These are phyloP conservation scores for Wickerhamiella qilinensis DNA, from an alignment of 805 yeast species.

Conservation along the genomic window DNA sequence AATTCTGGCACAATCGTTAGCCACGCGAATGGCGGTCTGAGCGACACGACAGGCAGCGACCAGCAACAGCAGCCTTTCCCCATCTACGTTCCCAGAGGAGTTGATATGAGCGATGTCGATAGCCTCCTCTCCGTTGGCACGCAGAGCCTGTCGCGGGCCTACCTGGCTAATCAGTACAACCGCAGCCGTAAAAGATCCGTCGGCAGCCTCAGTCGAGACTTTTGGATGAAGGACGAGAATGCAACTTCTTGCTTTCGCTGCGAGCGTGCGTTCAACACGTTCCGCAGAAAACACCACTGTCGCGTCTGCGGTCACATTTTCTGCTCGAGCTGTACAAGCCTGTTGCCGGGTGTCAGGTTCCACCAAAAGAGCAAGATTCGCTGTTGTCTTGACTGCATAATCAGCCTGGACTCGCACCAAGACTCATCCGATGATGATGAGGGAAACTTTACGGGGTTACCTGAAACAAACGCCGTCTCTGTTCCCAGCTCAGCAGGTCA, in stretches of 20 bases:
- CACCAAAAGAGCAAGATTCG: conserved; percentile 34
- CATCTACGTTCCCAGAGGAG: not conserved
- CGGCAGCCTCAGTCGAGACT: conserved; percentile 43
- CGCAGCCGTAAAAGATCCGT: conserved; percentile 11
- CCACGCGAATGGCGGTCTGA: no score
- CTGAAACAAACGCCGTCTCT: not conserved
- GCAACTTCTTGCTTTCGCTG: conserved; percentile 80
- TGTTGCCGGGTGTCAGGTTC: conserved; percentile 51
- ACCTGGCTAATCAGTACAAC: conserved; percentile 14
- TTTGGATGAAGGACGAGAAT: conserved; percentile 93
- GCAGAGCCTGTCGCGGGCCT: conserved; percentile 13
- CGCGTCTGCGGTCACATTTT: conserved; percentile 92
- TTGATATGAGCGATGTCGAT: conserved; percentile 10
- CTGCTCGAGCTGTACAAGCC: conserved; percentile 65
- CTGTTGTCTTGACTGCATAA: conserved; percentile 15
- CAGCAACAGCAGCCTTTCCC: conserved; percentile 2
- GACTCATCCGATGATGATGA: conserved; percentile 28
- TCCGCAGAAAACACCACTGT: conserved; percentile 87
- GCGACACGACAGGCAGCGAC: no score
- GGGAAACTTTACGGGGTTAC: conserved; percentile 24
- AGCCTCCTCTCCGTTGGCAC: conserved; percentile 12
- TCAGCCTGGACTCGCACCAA: conserved; percentile 8
- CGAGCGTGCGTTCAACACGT: conserved; percentile 53
- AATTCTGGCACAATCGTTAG: no score
- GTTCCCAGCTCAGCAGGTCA: not conserved